Evolutionary conservation across 1,284 basidiomycete species (phyloP).

Genomic region (Ceratobasidium theobromae): DNA sequence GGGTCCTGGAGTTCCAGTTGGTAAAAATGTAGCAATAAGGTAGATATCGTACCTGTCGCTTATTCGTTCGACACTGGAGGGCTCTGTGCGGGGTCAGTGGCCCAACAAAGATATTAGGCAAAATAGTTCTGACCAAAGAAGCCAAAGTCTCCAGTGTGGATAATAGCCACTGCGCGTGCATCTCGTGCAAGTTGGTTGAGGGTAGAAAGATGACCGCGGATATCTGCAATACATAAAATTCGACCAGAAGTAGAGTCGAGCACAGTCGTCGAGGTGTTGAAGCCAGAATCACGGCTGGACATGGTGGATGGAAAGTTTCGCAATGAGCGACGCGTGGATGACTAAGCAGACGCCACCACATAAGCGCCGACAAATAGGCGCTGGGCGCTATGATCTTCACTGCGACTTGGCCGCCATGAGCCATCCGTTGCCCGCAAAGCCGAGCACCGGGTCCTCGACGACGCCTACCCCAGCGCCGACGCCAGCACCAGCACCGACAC

Average conservation of each 20-base stretch:
- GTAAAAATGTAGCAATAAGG: background rate
- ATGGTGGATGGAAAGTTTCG: background rate
- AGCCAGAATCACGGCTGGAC: conserved; percentile 37
- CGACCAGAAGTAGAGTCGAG: conserved; percentile 78
- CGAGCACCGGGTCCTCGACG: conserved; percentile 48
- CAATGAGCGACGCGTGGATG: conserved; percentile 42
- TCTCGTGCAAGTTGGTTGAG: conserved; percentile 91
- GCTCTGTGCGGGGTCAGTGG: conserved; percentile 52
- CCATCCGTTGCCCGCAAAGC: conserved; percentile 49
- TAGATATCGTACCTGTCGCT: conserved; percentile 66
- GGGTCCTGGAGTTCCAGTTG: conserved; percentile 54
- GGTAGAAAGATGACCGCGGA: conserved; percentile 82
- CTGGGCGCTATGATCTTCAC: background rate
- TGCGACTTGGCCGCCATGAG: conserved; percentile 36
- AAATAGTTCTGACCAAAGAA: conserved; percentile 73
- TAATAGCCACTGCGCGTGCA: conserved; percentile 87
- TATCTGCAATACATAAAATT: conserved; percentile 95
- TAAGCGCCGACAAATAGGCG: background rate
- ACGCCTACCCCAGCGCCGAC: conserved; percentile 55
- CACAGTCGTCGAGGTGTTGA: conserved; percentile 76
- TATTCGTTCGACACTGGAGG: conserved; percentile 81
- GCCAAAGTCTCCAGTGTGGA: conserved; percentile 99
- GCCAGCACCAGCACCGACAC: conserved; percentile 38
- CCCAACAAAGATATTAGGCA: conserved; percentile 33
- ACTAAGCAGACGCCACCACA: conserved; percentile 53